phyloP scores from a whole-genome alignment of 139 green algal species.

The Pleodorina starrii region DNA sequence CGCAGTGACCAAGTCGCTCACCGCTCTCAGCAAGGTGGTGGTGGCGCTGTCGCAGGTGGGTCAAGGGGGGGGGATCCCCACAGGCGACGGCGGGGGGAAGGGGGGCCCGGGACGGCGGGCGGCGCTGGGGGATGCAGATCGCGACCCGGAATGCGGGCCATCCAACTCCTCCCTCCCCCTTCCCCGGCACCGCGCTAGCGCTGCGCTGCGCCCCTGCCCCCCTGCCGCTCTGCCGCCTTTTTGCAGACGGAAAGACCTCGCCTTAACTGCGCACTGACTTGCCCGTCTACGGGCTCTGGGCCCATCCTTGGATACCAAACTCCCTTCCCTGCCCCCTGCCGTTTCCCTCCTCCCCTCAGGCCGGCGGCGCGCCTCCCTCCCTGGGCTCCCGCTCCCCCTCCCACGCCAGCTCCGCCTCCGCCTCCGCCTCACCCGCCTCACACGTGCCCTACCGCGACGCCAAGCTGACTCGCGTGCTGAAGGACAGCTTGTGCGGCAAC shows the following conservation, averaged over 20 bases:
- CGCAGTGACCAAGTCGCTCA: conserved; percentile 60
- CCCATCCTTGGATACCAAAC: background rate
- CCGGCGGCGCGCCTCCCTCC: background rate
- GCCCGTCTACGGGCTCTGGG: background rate
- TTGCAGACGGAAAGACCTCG: too few species aligned
- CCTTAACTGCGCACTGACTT: too few species aligned
- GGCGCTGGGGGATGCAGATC: background rate
- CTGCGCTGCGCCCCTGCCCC: background rate
- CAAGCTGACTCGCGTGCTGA: conserved; percentile 76
- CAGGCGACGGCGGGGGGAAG: background rate
- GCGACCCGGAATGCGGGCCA: background rate
- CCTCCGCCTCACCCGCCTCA: background rate
- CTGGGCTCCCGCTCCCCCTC: background rate
- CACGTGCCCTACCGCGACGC: conserved; percentile 75
- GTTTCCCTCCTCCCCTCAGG: background rate
- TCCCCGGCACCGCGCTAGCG: background rate
- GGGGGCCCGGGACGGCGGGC: too few species aligned
- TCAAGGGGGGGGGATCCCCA: background rate
- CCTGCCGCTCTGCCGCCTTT: background rate
- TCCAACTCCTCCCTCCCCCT: background rate
- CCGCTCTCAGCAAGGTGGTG: conserved; percentile 69
- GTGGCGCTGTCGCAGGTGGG: conserved; percentile 18
- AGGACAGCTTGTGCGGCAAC: conserved; percentile 66
- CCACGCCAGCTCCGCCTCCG: background rate
- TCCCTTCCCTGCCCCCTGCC: background rate